These are phyloP conservation scores for Suillus fuscotomentosus DNA, from an alignment of 768 basidiomycete species.

Conservation along the genomic window DNA sequence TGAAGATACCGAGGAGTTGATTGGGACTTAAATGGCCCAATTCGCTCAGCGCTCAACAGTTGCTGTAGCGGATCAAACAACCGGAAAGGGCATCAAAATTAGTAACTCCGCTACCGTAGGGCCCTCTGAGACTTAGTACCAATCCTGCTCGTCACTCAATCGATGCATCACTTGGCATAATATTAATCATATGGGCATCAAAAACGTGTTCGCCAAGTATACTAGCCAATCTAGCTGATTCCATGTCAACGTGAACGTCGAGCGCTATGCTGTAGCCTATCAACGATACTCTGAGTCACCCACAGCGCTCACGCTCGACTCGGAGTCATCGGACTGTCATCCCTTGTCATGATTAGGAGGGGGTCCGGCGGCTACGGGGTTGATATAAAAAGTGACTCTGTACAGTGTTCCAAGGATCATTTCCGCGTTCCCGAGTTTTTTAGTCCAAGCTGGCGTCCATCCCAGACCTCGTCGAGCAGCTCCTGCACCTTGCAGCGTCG, in stretches of 20 bases:
- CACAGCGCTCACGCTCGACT: background rate
- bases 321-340: too few species aligned
- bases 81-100: too few species aligned
- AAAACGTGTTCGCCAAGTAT: background rate
- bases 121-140: too few species aligned
- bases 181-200: background rate
- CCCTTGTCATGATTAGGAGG: too few species aligned
- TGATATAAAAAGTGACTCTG: conserved; percentile 11
- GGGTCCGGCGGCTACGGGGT: background rate
- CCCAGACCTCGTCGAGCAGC: conserved; percentile 30
- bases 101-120: background rate
- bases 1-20: background rate
- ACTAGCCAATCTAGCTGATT: background rate
- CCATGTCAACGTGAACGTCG: background rate
- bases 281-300: too few species aligned
- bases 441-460: conserved; percentile 21
- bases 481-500: conserved; percentile 21
- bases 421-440: background rate
- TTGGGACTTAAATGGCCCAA: background rate
- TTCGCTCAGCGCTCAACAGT: too few species aligned
- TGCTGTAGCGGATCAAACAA: conserved; percentile 1
- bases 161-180: too few species aligned
- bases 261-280: background rate
- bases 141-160: too few species aligned
- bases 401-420: background rate